Evolutionary conservation across 805 yeast species (phyloP).

Genomic region (Saccharomyces kudriavzevii): DNA sequence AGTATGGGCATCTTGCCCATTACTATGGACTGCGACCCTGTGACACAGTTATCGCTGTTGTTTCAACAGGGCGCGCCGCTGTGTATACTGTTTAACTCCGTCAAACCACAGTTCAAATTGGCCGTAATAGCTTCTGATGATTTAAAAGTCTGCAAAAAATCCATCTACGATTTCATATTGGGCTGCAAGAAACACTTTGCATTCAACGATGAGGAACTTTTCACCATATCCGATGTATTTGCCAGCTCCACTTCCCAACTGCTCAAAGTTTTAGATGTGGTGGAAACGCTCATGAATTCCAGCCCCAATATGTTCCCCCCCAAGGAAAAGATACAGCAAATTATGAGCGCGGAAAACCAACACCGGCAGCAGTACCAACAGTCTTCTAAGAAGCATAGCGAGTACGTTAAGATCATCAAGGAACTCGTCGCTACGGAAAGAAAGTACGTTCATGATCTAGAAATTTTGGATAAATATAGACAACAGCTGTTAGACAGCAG

Average conservation of each 20-base stretch:
- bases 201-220: slow-evolving; percentile 71
- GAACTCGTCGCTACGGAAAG: slow-evolving; percentile 88
- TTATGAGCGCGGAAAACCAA: slow-evolving; percentile 12
- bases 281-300: slow-evolving; percentile 52
- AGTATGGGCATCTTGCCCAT: slow-evolving; percentile 74
- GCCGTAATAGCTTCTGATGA: slow-evolving; percentile 71
- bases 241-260: slow-evolving; percentile 73
- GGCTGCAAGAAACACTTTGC: slow-evolving; percentile 74
- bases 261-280: slow-evolving; percentile 64
- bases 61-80: slow-evolving; percentile 90
- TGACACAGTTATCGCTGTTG: slow-evolving; percentile 78
- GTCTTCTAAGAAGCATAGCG: slow-evolving; percentile 27
- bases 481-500: slow-evolving; percentile 59
- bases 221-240: slow-evolving; percentile 85
- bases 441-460: slow-evolving; percentile 86
- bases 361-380: slow-evolving; percentile 7
- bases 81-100: slow-evolving; percentile 72
- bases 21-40: slow-evolving; percentile 76
- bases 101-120: slow-evolving; percentile 51
- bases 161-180: slow-evolving; percentile 79
- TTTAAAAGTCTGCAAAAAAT: slow-evolving; percentile 73
- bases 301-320: slow-evolving; percentile 38
- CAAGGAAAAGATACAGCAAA: slow-evolving; percentile 22
- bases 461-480: slow-evolving; percentile 59
- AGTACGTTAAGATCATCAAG: slow-evolving; percentile 53